These are phyloP conservation scores for Phoenix dactylifera DNA, from an alignment of 176 grass and related monocot species.

Conservation along the genomic window DNA sequence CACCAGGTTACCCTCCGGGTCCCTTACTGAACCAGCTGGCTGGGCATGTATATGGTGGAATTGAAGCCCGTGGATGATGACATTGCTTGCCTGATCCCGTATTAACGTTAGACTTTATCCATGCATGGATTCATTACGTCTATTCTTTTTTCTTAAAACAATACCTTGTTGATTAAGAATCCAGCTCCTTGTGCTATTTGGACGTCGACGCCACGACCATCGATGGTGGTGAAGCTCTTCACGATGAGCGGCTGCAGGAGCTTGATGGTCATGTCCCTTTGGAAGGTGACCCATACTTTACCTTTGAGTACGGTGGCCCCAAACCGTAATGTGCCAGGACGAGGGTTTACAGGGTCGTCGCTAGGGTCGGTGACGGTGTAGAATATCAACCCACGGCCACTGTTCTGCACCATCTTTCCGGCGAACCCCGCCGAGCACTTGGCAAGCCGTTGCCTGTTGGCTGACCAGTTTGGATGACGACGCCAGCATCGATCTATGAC, in stretches of 20 bases:
- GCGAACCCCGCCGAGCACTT: constrained; percentile 62
- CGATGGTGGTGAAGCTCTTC: constrained; percentile 83
- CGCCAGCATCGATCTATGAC: constrained; percentile 73
- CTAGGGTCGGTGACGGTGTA: constrained; percentile 64
- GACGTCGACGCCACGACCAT: constrained; percentile 64
- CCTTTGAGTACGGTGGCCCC: constrained; percentile 54
- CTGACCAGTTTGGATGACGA: constrained; percentile 35
- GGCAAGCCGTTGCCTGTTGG: constrained; percentile 48
- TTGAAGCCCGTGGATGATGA: constrained; percentile 72
- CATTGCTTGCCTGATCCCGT: constrained; percentile 26
- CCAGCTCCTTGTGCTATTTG: constrained; percentile 61
- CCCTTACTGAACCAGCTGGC: constrained; percentile 11
- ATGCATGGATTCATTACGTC: too few species aligned
- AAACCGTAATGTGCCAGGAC: constrained; percentile 60
- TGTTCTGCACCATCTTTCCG: constrained; percentile 65
- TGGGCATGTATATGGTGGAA: constrained; percentile 36
- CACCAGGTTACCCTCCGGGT: constrained; percentile 28
- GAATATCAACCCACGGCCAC: constrained; percentile 14
- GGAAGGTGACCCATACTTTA: constrained; percentile 88
- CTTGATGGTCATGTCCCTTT: constrained; percentile 46
- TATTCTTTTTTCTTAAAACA: too few species aligned
- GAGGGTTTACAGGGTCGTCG: constrained; percentile 49
- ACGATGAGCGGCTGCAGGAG: constrained; percentile 52
- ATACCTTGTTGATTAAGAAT: constrained; percentile 46
- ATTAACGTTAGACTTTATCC: too few species aligned